Evolutionary conservation across 805 yeast genomes (phyloP).

Genomic region (Cyberlindnera meyerae): DNA sequence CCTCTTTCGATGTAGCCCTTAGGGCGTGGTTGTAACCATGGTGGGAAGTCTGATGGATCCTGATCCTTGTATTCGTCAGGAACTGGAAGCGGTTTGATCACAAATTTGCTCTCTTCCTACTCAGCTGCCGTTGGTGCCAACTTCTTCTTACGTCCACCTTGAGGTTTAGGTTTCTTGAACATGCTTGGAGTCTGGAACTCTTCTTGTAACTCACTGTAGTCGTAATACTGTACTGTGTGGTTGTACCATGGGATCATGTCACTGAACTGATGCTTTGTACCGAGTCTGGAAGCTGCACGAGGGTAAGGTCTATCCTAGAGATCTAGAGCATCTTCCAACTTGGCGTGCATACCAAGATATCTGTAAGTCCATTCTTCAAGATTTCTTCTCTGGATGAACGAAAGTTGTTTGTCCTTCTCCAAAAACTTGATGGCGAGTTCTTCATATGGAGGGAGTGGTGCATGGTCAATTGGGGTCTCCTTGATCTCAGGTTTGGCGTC

Average conservation of each 20-base stretch:
- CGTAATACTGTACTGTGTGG: conserved; percentile 65
- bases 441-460: conserved; percentile 48
- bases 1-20: conserved; percentile 84
- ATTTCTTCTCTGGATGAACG: conserved; percentile 44
- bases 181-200: conserved; percentile 17
- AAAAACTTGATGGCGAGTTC: conserved; percentile 50
- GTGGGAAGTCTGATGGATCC: conserved; percentile 48
- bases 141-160: conserved; percentile 21
- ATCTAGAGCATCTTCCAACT: conserved; percentile 73
- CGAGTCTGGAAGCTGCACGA: conserved; percentile 71
- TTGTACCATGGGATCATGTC: conserved; percentile 61
- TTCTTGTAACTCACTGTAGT: conserved; percentile 24
- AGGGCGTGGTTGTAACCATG: conserved; percentile 77
- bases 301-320: conserved; percentile 76
- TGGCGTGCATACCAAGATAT: conserved; percentile 71
- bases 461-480: conserved; percentile 4
- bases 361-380: conserved; percentile 79
- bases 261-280: conserved; percentile 67
- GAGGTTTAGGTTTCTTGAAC: conserved; percentile 18
- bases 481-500: neutral
- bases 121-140: conserved; percentile 18
- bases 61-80: conserved; percentile 43
- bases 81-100: conserved; percentile 28
- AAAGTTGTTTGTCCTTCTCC: conserved; percentile 36
- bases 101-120: conserved; percentile 17